Base-by-base conservation (phyloP, 305 asterid species). In the Fraxinus baroniana region DNA sequence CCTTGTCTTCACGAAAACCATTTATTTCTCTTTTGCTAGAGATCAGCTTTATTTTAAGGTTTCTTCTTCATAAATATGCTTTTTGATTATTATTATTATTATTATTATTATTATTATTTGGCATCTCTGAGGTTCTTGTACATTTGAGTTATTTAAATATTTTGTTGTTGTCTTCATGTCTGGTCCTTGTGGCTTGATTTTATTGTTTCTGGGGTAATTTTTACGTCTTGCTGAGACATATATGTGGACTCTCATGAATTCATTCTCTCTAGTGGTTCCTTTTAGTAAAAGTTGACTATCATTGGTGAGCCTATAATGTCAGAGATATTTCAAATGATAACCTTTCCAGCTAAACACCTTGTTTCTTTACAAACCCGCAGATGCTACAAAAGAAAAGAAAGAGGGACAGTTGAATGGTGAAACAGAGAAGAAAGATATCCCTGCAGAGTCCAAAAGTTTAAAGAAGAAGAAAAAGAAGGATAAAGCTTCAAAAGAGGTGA, bases 401-500 rank as follows among this genome's bases (percentile, higher is more conserved):
- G 91, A 77, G 20, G 92, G 77, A 78, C 88, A 87, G 66, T n/a
- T n/a, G 68, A 81, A 85, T 28, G 90, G 87, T 35, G 93, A 89
- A 78, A 84, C 83, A 74, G 90, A 88, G 77, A 91, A 91, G 88
- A 90, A 92, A 88, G 91, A 88, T 5, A 81, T 85, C 49, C 82
- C 93, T 41, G 86, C 87, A 20, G 98, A 93, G 88, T 88, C 97
- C 55, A 93, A 93, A 85, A 92, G 86, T 68, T 93, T 93, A 66
- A 94, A 92, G 85, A 95, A 95, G 92, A 95, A 95, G 93, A 95
- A 93, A 83, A 95, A 93, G 93, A 95, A 91, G 92, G 97, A 94
- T 15, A 92, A 91, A 88, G 87, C 89, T 33, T 83, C 90, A 35
- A 92, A 90, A 86, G 97, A 89, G 88, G 88, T 68, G 13, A 93